phyloP scores from a whole-genome alignment of 2,329 filamentous ascomycete genomes.

The Pseudocercospora crystallina region DNA sequence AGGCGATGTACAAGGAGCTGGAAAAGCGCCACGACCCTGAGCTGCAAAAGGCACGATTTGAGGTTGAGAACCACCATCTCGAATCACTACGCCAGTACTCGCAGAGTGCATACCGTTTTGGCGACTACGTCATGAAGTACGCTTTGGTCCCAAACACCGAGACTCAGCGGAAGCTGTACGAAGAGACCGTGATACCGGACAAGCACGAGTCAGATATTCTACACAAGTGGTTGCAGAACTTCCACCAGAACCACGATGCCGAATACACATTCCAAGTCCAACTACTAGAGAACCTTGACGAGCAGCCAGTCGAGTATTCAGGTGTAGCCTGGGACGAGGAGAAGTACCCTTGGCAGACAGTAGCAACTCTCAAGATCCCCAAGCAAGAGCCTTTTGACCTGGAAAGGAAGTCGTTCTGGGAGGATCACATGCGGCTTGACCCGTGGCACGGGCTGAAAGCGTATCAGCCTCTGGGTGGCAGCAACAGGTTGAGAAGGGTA shows the following conservation, averaged over 20 bases:
- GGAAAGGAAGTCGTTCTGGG: slow-evolving; percentile 44
- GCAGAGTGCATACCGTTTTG: slow-evolving; percentile 51
- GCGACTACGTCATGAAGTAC: slow-evolving; percentile 51
- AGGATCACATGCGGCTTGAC: slow-evolving; percentile 46
- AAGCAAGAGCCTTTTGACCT: slow-evolving; percentile 45
- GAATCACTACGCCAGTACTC: slow-evolving; percentile 44
- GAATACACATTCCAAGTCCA: slow-evolving; percentile 50
- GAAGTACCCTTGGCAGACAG: slow-evolving; percentile 50
- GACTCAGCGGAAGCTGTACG: slow-evolving; percentile 42
- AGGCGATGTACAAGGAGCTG: slow-evolving; percentile 45
- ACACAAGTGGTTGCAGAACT: slow-evolving; percentile 42
- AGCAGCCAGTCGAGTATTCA: slow-evolving; percentile 48
- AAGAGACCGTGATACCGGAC: slow-evolving; percentile 40
- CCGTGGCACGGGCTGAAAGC: slow-evolving; percentile 45
- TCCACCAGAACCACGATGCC: slow-evolving; percentile 41
- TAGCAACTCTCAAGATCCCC: slow-evolving; percentile 42
- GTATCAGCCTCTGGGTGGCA: slow-evolving; percentile 42
- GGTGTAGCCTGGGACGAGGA: slow-evolving; percentile 48
- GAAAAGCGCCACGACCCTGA: slow-evolving; percentile 40
- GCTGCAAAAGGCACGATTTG: slow-evolving; percentile 42
- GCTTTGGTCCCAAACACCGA: slow-evolving; percentile 45
- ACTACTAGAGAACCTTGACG: slow-evolving; percentile 47
- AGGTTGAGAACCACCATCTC: slow-evolving; percentile 43
- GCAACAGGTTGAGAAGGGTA: slow-evolving; percentile 42
- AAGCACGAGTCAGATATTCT: slow-evolving; percentile 38